Conservation (phyloP, 2,329 filamentous ascomycete species). For the Aaosphaeria pasadenensis region DNA sequence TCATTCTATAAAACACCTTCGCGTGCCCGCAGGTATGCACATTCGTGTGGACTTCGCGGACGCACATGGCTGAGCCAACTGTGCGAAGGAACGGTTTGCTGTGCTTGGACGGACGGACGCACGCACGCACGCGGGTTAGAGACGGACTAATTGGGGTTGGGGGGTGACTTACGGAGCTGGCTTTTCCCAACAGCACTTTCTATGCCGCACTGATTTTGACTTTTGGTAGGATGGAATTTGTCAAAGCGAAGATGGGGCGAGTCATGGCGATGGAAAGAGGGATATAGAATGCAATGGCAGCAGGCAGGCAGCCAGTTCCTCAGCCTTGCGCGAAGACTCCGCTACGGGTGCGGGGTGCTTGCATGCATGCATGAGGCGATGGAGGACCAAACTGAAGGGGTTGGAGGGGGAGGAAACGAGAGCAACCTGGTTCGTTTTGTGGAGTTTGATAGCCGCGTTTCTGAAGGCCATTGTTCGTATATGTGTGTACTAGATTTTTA, state of each 20-base stretch:
- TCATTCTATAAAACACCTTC: too few species aligned
- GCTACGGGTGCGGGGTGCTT: not conserved
- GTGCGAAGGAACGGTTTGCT: too few species aligned
- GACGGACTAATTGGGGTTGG: not conserved
- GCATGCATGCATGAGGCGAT: not conserved
- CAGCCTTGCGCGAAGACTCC: not conserved
- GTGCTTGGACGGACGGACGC: too few species aligned
- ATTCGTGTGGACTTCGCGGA: too few species aligned
- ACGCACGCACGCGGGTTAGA: not conserved
- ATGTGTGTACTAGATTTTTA: too few species aligned
- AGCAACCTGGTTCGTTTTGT: not conserved
- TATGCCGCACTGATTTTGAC: not conserved
- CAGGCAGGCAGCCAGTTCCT: not conserved
- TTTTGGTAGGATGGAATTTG: not conserved
- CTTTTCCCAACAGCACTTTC: not conserved
- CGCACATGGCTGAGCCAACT: too few species aligned
- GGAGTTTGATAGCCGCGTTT: not conserved
- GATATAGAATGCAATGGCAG: not conserved
- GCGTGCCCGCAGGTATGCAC: too few species aligned
- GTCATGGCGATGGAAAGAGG: not conserved
- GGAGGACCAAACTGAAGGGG: not conserved
- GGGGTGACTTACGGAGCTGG: not conserved
- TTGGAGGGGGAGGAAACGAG: not conserved
- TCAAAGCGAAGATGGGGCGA: not conserved
- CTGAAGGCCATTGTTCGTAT: too few species aligned